phyloP scores from a whole-genome alignment of 2,329 filamentous ascomycete genomes.

The Zasmidium angulare region DNA sequence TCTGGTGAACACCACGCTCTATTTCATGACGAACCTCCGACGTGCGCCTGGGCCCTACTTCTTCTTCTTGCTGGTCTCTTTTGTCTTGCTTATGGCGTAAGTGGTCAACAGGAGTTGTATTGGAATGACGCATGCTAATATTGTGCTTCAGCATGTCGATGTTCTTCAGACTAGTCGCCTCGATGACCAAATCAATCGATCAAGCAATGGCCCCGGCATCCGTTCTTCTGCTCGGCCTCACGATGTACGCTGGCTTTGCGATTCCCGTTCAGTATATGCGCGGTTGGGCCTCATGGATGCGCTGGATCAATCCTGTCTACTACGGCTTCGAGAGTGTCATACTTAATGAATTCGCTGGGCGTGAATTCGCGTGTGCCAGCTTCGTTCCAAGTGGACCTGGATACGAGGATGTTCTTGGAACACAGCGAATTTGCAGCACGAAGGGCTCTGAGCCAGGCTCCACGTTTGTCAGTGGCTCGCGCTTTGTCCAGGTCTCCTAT shows the following conservation, averaged over 20 bases:
- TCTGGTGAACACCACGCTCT: conserved; percentile 68
- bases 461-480: conserved; percentile 39
- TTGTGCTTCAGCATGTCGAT: conserved; percentile 72
- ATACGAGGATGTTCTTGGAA: conserved; percentile 36
- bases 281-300: conserved; percentile 78
- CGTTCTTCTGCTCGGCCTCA: conserved; percentile 62
- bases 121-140: conserved; percentile 69
- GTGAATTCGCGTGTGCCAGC: conserved; percentile 55
- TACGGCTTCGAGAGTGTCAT: conserved; percentile 74
- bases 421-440: conserved; percentile 37
- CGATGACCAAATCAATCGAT: conserved; percentile 64
- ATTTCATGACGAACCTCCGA: conserved; percentile 82
- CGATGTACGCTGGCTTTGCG: conserved; percentile 66
- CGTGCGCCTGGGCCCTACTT: conserved; percentile 75
- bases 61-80: conserved; percentile 69
- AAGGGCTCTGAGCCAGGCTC: conserved; percentile 42
- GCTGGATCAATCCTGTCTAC: conserved; percentile 73
- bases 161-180: conserved; percentile 77
- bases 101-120: no score
- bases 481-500: conserved; percentile 33
- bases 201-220: conserved; percentile 57
- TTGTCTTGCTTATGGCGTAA: neutral
- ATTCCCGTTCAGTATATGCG: conserved; percentile 64
- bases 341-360: conserved; percentile 70
- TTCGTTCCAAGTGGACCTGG: conserved; percentile 39